A percentile compares a stretch with the other conserved stretches of the same genome.
Evolutionary conservation across 345 rosid species (phyloP).

Genomic region (Leavenworthia alabamica): DNA sequence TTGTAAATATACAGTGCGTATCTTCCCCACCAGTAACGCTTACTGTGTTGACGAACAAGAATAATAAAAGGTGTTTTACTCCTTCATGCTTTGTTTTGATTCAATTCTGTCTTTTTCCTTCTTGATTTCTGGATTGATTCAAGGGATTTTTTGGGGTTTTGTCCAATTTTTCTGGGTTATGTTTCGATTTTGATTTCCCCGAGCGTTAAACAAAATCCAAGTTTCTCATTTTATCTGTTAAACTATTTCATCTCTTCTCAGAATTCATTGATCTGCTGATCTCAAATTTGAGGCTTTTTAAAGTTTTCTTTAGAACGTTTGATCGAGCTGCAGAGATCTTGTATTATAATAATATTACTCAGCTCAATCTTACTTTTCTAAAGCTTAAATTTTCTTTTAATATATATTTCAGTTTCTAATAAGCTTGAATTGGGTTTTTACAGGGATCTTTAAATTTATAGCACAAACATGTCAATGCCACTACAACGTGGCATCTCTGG

Average conservation of each 20-base stretch:
- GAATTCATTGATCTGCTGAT: conserved; percentile 36
- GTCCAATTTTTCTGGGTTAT: conserved; percentile 18
- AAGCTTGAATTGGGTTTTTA: background rate
- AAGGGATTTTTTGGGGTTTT: background rate
- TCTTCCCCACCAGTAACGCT: conserved; percentile 26
- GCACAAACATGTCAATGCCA: conserved; percentile 61
- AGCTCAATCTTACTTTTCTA: background rate
- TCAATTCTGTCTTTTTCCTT: background rate
- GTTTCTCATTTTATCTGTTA: conserved; percentile 3
- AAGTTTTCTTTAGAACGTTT: background rate
- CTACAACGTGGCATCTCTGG: conserved; percentile 64
- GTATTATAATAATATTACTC: background rate
- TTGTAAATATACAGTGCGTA: conserved; percentile 21
- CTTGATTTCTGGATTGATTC: conserved; percentile 23
- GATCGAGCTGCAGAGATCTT: background rate
- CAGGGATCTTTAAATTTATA: conserved; percentile 35
- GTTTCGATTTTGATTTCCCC: conserved; percentile 23
- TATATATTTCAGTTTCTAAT: background rate
- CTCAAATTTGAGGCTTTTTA: conserved; percentile 5
- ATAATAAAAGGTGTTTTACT: background rate
- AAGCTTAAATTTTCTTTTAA: background rate
- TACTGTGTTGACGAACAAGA: conserved; percentile 24
- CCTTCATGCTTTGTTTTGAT: background rate
- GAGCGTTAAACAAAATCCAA: conserved; percentile 13
- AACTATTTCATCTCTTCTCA: background rate